Base-by-base conservation (phyloP, 208 protist genomes). In the Naegleria gruberi region DNA sequence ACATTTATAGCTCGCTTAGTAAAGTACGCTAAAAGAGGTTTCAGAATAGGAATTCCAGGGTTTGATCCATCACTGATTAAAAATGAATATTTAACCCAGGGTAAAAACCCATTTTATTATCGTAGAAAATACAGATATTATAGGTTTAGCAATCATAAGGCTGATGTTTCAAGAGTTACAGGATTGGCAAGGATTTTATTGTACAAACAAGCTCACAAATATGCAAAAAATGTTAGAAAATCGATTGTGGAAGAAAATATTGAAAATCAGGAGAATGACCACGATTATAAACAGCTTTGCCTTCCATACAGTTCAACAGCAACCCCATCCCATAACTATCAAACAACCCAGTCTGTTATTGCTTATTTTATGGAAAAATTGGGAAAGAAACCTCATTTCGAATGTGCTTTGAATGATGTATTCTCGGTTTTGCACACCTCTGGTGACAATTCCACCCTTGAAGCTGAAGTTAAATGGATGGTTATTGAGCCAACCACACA, bases 1-100 rank as follows among this genome's bases (percentile, higher is more conserved):
- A 84, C 81, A 1, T 44, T 88, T 51, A 40, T 10, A 84, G 73
- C 51, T 7, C 74, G 84, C 88, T 43, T 87, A 34, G 42, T 57
- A 4, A 85, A 90, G 51, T 81, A 90, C 17, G 89, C 81, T 0
- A 90, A 47, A 17, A 90, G 89, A 90, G 84, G 89, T 4, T 90
- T 81, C n/a, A 90, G 89, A 87, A 40, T 81, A 19, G 84, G 17
- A 88, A 37, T 77, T 8, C 65, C 65, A 37, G 65, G 65, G 26
- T 77, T 37, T 37, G 65, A 77, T 37, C 26, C 19, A 77, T 37
- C 17, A 1, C 26, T 37, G 34, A 37, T 77, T 77, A 77, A 77
- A 26, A 77, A 77, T 77, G 30, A 30, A 37, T 37, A 37, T 37
- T 37, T 77, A 8, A 37, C 34, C 26, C 26, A 5, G 26, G 30